Percentiles rank a stretch among this genome's conserved stretches.
These are phyloP conservation scores for Xenosphaeropsis pyriputrescens DNA, from an alignment of 2,329 filamentous ascomycete species.

Conservation along the genomic window DNA sequence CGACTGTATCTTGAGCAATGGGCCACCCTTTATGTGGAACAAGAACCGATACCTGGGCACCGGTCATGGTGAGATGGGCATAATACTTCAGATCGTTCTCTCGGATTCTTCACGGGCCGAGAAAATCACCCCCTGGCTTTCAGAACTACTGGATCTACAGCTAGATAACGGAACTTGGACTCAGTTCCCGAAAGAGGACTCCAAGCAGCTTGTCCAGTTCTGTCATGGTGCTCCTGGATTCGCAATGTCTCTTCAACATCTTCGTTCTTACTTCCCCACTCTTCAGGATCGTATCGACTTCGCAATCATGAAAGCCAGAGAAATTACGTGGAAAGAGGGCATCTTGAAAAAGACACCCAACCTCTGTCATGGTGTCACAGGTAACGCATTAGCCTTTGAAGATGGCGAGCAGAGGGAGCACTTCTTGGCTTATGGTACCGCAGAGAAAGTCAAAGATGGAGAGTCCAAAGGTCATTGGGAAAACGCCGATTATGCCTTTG, in stretches of 20 bases:
- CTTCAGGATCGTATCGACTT: slow-evolving; percentile 35
- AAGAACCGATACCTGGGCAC: slow-evolving; percentile 49
- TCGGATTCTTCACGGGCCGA: slow-evolving; percentile 26
- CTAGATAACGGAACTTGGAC: slow-evolving; percentile 49
- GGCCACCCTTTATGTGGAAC: slow-evolving; percentile 44
- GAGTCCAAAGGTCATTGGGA: slow-evolving; percentile 30
- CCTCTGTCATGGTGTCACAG: slow-evolving; percentile 49
- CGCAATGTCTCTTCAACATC: slow-evolving; percentile 37
- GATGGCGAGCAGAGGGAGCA: slow-evolving; percentile 25
- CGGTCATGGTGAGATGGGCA: slow-evolving; percentile 53
- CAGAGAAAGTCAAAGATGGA: slow-evolving; percentile 37
- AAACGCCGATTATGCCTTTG: slow-evolving; percentile 13
- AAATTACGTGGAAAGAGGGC: slow-evolving; percentile 38
- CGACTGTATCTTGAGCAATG: slow-evolving; percentile 22
- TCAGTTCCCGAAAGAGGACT: not conserved
- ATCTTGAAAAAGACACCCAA: slow-evolving; percentile 49
- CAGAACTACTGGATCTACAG: slow-evolving; percentile 42
- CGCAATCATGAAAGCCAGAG: slow-evolving; percentile 33
- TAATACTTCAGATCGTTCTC: slow-evolving; percentile 52
- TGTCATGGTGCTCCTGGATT: slow-evolving; percentile 55
- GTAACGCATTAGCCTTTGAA: slow-evolving; percentile 36
- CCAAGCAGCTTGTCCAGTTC: slow-evolving; percentile 36
- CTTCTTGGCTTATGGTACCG: slow-evolving; percentile 41
- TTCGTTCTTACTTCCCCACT: slow-evolving; percentile 38
- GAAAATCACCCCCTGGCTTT: slow-evolving; percentile 35